Conservation (phyloP, 768 basidiomycete species). For the Chalciporus chontae region DNA sequence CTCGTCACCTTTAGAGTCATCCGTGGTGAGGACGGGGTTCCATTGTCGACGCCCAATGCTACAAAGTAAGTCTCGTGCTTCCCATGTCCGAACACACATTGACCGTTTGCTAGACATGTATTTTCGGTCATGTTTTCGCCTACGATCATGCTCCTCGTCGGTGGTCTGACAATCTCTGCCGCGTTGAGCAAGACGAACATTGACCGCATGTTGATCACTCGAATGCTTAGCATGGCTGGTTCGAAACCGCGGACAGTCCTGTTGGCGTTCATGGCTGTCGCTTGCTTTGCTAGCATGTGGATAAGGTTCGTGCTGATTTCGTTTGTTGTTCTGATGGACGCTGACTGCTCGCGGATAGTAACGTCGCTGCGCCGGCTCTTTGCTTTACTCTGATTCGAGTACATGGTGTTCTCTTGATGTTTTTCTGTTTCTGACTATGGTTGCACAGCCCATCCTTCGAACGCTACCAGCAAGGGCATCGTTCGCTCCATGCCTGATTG, state of each 20-base stretch:
- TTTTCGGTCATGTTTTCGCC: conserved; percentile 97
- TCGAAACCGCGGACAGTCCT: conserved; percentile 82
- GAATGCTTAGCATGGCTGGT: conserved; percentile 87
- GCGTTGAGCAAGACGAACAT: conserved; percentile 95
- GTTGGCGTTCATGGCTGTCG: conserved; percentile 92
- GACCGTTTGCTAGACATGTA: conserved; percentile 55
- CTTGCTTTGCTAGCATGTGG: conserved; percentile 99
- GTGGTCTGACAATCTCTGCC: conserved; percentile 96
- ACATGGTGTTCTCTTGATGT: conserved; percentile 23
- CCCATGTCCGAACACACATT: background rate
- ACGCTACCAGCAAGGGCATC: conserved; percentile 83
- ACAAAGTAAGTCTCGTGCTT: conserved; percentile 61
- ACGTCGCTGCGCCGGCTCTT: conserved; percentile 95
- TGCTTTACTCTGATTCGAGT: conserved; percentile 96
- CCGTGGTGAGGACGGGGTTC: conserved; percentile 48
- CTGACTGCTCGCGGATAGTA: conserved; percentile 43
- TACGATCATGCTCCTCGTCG: conserved; percentile 97
- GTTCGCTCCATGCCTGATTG: conserved; percentile 90
- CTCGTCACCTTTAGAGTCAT: conserved; percentile 84
- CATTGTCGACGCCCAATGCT: conserved; percentile 61
- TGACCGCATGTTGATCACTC: conserved; percentile 87
- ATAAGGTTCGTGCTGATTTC: conserved; percentile 62
- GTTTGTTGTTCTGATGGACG: background rate
- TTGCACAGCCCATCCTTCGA: conserved; percentile 79
- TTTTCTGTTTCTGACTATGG: conserved; percentile 1